phyloP scores from a whole-genome alignment of 139 green algal species.

The Klebsormidium nitens region DNA sequence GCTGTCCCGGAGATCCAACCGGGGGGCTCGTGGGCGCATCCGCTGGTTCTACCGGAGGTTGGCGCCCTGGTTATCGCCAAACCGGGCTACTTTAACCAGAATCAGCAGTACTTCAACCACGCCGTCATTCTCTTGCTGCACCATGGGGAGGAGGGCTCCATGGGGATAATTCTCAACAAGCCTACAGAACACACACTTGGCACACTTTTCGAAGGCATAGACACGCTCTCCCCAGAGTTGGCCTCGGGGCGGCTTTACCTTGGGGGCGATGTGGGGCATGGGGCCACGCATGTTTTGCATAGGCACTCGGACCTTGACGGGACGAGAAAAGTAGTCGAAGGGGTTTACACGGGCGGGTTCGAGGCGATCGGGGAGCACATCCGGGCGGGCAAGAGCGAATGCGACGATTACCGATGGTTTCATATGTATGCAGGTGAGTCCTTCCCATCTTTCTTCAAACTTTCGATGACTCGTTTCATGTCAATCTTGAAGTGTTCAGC shows the following conservation, averaged over 20 bases:
- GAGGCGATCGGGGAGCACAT: slow-evolving; percentile 33
- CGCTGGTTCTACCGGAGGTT: slow-evolving; percentile 57
- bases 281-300: slow-evolving; percentile 64
- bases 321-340: slow-evolving; percentile 41
- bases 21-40: slow-evolving; percentile 64
- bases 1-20: background rate
- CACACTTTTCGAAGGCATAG: no score
- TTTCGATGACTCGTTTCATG: slow-evolving; percentile 12
- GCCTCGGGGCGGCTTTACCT: slow-evolving; percentile 56
- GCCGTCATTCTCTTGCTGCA: slow-evolving; percentile 70
- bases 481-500: slow-evolving; percentile 39
- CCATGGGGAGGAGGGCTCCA: slow-evolving; percentile 50
- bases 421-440: slow-evolving; percentile 45
- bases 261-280: slow-evolving; percentile 68
- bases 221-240: slow-evolving; percentile 53
- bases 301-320: slow-evolving; percentile 44
- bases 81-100: slow-evolving; percentile 56
- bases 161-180: slow-evolving; percentile 79
- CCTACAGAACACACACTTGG: slow-evolving; percentile 45
- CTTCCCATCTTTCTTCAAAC: background rate
- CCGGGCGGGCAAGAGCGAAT: slow-evolving; percentile 17
- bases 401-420: slow-evolving; percentile 58
- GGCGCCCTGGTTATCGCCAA: slow-evolving; percentile 75
- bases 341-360: slow-evolving; percentile 56
- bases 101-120: slow-evolving; percentile 73